Percentiles rank a stretch among this genome's conserved stretches.
Evolutionary conservation across 1,284 basidiomycete genomes (phyloP).

Genomic region (Trametes sp.): DNA sequence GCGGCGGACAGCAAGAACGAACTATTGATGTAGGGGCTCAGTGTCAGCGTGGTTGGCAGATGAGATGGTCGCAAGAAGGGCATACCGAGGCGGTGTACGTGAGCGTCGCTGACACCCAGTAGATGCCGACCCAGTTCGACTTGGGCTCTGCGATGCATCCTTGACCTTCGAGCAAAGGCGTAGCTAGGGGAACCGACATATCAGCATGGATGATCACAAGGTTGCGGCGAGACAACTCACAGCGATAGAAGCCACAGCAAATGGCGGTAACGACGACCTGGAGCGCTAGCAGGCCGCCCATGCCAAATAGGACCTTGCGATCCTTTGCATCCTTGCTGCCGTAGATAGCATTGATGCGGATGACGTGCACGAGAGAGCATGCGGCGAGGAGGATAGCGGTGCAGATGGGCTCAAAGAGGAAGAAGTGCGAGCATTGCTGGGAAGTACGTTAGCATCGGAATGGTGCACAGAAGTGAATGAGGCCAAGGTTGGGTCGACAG

Average conservation of each 20-base stretch:
- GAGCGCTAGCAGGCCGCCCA: slow-evolving; percentile 65
- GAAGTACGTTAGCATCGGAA: slow-evolving; percentile 9
- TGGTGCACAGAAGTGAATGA: neutral
- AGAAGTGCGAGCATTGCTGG: slow-evolving; percentile 73
- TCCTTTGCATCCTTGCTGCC: too few relatives aligned
- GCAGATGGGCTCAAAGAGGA: slow-evolving; percentile 83
- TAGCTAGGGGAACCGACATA: slow-evolving; percentile 50
- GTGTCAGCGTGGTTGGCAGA: slow-evolving; percentile 2
- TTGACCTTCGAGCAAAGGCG: slow-evolving; percentile 72
- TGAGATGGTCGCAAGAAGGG: neutral
- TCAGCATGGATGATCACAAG: neutral
- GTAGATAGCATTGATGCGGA: slow-evolving; percentile 82
- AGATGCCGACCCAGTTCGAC: slow-evolving; percentile 80
- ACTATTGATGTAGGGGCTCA: slow-evolving; percentile 51
- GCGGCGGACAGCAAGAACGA: slow-evolving; percentile 68
- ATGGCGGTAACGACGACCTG: slow-evolving; percentile 75
- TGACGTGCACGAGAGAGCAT: slow-evolving; percentile 74
- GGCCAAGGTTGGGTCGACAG: neutral
- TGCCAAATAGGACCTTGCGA: slow-evolving; percentile 57
- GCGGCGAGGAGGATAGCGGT: slow-evolving; percentile 78
- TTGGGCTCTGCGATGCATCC: slow-evolving; percentile 86
- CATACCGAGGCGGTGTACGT: slow-evolving; percentile 70
- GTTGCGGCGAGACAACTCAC: slow-evolving; percentile 43
- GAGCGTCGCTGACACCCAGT: slow-evolving; percentile 79
- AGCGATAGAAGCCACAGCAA: slow-evolving; percentile 77